phyloP scores from a whole-genome alignment of 495 filamentous ascomycete genomes.

The Podospora australis region DNA sequence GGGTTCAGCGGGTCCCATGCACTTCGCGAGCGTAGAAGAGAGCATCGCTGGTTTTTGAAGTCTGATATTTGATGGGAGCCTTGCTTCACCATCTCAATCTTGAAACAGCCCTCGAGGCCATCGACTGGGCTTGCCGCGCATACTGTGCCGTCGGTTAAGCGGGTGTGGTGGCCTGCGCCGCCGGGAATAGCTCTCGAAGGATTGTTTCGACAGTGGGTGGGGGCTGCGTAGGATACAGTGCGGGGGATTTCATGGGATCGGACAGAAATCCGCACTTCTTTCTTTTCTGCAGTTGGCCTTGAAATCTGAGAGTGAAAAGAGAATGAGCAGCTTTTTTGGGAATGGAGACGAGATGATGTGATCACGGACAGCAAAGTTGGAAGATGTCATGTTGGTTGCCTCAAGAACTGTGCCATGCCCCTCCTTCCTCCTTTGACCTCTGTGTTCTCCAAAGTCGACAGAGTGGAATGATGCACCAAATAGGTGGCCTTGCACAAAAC shows the following conservation, averaged over 20 bases:
- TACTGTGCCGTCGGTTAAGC: not conserved
- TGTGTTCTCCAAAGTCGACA: no score
- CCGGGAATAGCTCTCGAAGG: not conserved
- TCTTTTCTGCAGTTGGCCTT: no score
- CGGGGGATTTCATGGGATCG: not conserved
- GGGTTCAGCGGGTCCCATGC: not conserved
- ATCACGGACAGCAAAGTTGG: no score
- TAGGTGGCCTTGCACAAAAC: no score
- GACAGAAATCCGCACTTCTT: not conserved
- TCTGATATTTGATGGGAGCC: no score
- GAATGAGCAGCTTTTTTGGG: no score
- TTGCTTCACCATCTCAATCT: not conserved
- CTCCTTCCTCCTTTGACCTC: no score
- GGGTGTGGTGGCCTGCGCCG: conserved; percentile 3
- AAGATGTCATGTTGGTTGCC: no score
- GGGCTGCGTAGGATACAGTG: not conserved
- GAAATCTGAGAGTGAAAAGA: no score
- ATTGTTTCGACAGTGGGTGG: not conserved
- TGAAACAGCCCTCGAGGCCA: conserved; percentile 7
- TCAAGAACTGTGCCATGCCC: no score
- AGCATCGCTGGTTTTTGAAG: not conserved
- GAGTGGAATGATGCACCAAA: no score
- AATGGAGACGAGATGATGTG: no score
- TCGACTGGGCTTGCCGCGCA: not conserved
- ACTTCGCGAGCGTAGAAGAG: not conserved